Conservation (phyloP, 2,329 filamentous ascomycete species). For the Colletotrichum plurivorum region DNA sequence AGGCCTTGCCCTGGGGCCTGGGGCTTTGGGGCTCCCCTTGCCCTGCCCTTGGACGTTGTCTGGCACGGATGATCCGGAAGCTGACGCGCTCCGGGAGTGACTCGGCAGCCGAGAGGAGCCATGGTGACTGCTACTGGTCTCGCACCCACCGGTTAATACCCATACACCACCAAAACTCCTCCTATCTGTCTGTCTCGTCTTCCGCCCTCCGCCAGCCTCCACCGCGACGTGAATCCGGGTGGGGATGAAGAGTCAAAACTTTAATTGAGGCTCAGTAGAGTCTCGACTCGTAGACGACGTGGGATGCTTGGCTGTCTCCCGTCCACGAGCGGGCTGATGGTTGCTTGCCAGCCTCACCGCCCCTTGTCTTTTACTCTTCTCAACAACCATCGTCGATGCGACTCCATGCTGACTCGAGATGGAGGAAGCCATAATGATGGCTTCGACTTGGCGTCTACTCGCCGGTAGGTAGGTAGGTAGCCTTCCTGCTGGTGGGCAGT, state of each 20-base stretch:
- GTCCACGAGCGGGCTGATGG: neutral
- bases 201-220: conserved; percentile 21
- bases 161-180: no score
- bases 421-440: conserved; percentile 2
- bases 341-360: conserved; percentile 31
- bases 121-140: conserved; percentile 3
- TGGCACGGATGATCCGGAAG: conserved; percentile 40
- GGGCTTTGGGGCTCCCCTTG: neutral
- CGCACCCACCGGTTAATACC: neutral
- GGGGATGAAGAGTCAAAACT: conserved; percentile 30
- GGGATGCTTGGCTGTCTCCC: conserved; percentile 16
- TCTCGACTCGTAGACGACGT: conserved; percentile 29
- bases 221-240: conserved; percentile 13
- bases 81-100: conserved; percentile 37
- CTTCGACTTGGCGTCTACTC: conserved; percentile 11
- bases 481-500: conserved; percentile 9
- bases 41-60: conserved; percentile 18
- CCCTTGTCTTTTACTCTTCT: neutral
- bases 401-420: conserved; percentile 24
- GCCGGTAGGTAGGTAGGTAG: neutral
- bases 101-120: conserved; percentile 25
- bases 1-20: conserved; percentile 9
- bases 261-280: conserved; percentile 31
- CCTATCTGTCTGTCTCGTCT: conserved; percentile 9
- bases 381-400: conserved; percentile 7